Percentiles rank a stretch among this genome's conserved stretches.
Evolutionary conservation across 164 flowering plant species (phyloP).

Genomic region (Vitis riparia): DNA sequence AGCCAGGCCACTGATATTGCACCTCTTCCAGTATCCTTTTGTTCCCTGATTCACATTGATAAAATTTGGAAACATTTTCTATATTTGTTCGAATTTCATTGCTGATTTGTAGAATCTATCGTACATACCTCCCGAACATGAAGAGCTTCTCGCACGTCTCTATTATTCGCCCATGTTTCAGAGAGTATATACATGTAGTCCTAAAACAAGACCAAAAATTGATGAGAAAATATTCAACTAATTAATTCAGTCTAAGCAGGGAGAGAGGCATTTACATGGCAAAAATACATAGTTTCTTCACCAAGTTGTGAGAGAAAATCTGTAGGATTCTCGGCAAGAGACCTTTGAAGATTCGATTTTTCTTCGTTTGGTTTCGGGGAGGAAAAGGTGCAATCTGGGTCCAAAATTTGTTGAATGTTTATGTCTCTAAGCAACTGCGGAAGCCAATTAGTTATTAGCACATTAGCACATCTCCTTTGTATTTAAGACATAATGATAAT

Average conservation of each 20-base stretch:
- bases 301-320: neutral
- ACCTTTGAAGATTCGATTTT: neutral
- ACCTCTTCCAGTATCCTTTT: constrained; percentile 13
- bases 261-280: constrained; percentile 1
- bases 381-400: no score
- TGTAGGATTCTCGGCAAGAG: neutral
- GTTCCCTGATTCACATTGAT: constrained; percentile 18
- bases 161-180: constrained; percentile 11
- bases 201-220: constrained; percentile 1
- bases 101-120: no score
- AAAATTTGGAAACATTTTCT: no score
- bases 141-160: constrained; percentile 25
- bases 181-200: constrained; percentile 1
- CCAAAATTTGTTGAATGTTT: no score
- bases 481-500: no score
- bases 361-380: neutral
- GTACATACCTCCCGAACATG: constrained; percentile 23
- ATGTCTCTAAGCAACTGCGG: no score
- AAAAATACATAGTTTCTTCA: neutral
- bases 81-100: no score
- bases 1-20: constrained; percentile 10
- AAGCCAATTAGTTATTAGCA: no score
- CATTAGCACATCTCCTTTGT: no score
- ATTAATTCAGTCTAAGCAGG: no score
- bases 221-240: no score